Conservation (phyloP, 2,329 filamentous ascomycete species). For the Cadophora gregata region DNA sequence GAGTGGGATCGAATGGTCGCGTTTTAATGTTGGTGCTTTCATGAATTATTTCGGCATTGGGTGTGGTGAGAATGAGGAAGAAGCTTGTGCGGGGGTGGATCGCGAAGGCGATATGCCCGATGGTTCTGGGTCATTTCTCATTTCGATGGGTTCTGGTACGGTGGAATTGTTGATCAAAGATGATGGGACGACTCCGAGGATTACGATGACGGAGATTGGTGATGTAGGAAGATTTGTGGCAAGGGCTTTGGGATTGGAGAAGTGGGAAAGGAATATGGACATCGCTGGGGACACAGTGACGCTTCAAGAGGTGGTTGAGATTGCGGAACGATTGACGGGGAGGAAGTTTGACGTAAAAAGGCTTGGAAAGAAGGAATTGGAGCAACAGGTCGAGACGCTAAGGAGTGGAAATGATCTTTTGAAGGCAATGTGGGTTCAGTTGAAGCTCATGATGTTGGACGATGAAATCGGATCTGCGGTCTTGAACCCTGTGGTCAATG, state of each 20-base stretch:
- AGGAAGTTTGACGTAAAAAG: not conserved
- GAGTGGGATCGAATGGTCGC: not conserved
- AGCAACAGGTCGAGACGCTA: not conserved
- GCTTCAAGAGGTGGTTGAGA: not conserved
- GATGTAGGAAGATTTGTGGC: not conserved
- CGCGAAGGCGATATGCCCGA: not conserved
- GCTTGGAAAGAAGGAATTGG: not conserved
- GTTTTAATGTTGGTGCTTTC: not conserved
- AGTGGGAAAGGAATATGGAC: not conserved
- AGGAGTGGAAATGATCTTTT: not conserved
- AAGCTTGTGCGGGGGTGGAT: not conserved
- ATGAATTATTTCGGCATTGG: not conserved
- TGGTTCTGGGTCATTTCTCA: not conserved
- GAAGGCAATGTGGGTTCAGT: not conserved
- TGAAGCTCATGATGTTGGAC: not conserved
- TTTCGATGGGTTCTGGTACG: not conserved
- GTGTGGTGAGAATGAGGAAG: not conserved
- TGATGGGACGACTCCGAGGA: not conserved
- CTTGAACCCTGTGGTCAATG: not conserved
- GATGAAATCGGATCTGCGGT: not conserved
- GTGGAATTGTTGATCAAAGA: not conserved
- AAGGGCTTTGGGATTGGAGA: not conserved
- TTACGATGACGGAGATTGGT: not conserved
- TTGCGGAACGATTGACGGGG: not conserved
- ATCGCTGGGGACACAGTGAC: not conserved